Evolutionary conservation across 2,329 filamentous ascomycete genomes (phyloP), one percentile per base, ranked within the genome.

Genomic region (Sarocladium oryzae): DNA sequence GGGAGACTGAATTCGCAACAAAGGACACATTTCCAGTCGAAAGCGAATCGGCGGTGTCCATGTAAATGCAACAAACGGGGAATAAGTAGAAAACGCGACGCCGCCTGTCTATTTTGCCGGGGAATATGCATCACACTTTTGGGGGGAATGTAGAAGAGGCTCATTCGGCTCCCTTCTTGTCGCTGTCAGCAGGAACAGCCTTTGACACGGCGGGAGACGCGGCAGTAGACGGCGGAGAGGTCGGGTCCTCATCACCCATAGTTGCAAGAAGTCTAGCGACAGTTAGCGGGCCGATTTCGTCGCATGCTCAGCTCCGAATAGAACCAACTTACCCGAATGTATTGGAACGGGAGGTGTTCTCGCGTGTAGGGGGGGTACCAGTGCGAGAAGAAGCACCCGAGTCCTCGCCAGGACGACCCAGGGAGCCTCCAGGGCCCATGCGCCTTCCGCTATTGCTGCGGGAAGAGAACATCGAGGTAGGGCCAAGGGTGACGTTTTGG

Each of bases 381-480:
- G 89, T 95, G 59, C 93, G 85, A 54, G 91, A 96, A 51, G 89
- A 95, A 58, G 85, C 82, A 60, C 83, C 88, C 55, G 91, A 96
- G 60, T 95, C 90, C 62, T 95, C 90, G 54, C 84, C 84, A 55
- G 84, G 80, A 60, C 88, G 83, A 59, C 81, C 81, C 57, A 91
- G 74, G 57, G 85, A 78, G 60, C 85, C 81, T 62, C 85, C 85
- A 57, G 87, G 87, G 54, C 87, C 87, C 60, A 93, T 78, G 65
- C 85, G 84, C 58, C 89, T 84, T 57, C 90, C 88, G 65, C 91
- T 96, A 75, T 89, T 92, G 74, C 88, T 95, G 57, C 93, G 85
- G n/a, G 86, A 88, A 57, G 81, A 84, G 61, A 96, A 87, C 78
- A 95, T 87, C 55, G 89, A 91, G 50, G 86, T 86, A 11, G 93